These are phyloP conservation scores for Aspergillus quadrilineatus DNA, from an alignment of 2,329 filamentous ascomycete genomes.

Conservation along the genomic window DNA sequence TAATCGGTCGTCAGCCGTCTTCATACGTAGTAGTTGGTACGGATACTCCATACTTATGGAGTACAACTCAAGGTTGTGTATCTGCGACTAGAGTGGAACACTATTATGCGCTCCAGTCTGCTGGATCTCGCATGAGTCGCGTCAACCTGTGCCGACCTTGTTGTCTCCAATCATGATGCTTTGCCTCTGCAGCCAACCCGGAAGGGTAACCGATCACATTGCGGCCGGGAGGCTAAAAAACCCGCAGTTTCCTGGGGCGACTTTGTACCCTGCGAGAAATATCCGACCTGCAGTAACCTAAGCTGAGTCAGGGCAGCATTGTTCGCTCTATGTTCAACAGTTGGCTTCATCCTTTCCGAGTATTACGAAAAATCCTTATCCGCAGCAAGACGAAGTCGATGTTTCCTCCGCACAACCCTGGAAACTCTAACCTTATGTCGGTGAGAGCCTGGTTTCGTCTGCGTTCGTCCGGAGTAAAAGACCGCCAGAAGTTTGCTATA, in stretches of 20 bases:
- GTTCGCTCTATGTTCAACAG: neutral
- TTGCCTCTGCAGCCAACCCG: slow-evolving; percentile 16
- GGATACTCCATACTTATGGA: neutral
- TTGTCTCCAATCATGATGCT: slow-evolving; percentile 19
- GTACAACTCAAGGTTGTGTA: neutral
- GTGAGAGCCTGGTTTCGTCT: slow-evolving; percentile 2
- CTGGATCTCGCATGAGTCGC: neutral
- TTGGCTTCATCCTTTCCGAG: neutral
- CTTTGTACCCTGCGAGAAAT: slow-evolving; percentile 2
- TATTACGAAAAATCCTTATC: neutral
- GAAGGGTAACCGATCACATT: slow-evolving; percentile 16
- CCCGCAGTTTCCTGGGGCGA: slow-evolving; percentile 3
- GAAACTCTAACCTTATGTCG: slow-evolving; percentile 6
- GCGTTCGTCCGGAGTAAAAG: neutral
- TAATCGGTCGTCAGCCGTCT: neutral
- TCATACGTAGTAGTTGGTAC: neutral
- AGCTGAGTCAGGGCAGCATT: neutral
- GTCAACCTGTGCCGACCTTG: neutral
- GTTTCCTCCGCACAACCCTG: slow-evolving; percentile 5
- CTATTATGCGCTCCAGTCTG: neutral
- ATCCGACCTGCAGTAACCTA: slow-evolving; percentile 4
- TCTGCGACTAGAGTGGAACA: neutral
- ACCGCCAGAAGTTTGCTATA: neutral
- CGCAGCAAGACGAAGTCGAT: slow-evolving; percentile 4
- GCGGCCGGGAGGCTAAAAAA: slow-evolving; percentile 1